Conservation (phyloP, 2,329 filamentous ascomycete species). For the Colletotrichum incanum region DNA sequence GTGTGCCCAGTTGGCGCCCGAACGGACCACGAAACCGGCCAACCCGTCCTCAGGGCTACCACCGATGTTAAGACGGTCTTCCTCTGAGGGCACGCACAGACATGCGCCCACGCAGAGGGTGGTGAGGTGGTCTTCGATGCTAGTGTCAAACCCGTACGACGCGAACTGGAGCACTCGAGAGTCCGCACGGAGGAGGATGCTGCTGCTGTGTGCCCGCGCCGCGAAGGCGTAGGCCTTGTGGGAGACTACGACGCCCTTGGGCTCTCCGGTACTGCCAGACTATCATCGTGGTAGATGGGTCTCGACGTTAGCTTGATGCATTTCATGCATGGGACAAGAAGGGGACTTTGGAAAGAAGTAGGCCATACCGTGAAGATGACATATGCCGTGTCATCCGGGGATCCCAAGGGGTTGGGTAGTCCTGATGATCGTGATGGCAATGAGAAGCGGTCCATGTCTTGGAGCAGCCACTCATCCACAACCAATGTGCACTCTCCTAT, state of each 20-base stretch:
- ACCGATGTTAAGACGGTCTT: slow-evolving; percentile 59
- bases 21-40: too few relatives aligned
- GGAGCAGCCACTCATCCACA: too few relatives aligned
- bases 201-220: slow-evolving; percentile 3
- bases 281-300: too few relatives aligned
- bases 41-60: slow-evolving; percentile 45
- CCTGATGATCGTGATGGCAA: too few relatives aligned
- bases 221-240: slow-evolving; percentile 45
- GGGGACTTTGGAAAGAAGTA: too few relatives aligned
- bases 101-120: slow-evolving; percentile 72
- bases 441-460: too few relatives aligned
- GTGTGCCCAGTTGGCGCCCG: slow-evolving; percentile 65
- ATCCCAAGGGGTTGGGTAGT: too few relatives aligned
- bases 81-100: slow-evolving; percentile 69
- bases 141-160: slow-evolving; percentile 68
- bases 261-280: slow-evolving; percentile 47
- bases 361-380: too few relatives aligned
- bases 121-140: slow-evolving; percentile 66
- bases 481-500: too few relatives aligned
- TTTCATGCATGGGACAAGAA: too few relatives aligned
- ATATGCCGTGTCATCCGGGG: too few relatives aligned
- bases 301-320: too few relatives aligned
- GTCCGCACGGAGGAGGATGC: not conserved
- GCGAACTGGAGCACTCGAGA: slow-evolving; percentile 59
- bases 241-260: slow-evolving; percentile 39